Conservation (phyloP, 768 basidiomycete genomes). For the Hygrophorus pudorinus region DNA sequence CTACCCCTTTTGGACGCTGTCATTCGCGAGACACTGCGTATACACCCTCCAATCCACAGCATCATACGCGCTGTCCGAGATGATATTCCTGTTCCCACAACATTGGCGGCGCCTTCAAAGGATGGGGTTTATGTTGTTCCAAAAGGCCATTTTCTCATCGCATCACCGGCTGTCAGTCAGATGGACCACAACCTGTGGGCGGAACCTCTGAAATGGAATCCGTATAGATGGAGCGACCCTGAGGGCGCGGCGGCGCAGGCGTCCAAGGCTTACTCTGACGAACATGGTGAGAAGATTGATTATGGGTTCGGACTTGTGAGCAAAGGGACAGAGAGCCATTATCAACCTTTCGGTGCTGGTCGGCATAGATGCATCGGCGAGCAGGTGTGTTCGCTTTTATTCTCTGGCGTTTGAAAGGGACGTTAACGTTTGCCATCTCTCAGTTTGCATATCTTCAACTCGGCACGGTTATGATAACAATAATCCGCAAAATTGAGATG, state of each 20-base stretch:
- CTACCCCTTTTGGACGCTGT: slow-evolving; percentile 80
- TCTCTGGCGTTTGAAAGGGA: too few species aligned
- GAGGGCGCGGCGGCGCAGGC: slow-evolving; percentile 77
- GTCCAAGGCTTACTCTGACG: slow-evolving; percentile 69
- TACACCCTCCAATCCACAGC: slow-evolving; percentile 94
- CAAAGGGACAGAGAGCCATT: slow-evolving; percentile 93
- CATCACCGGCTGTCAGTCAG: slow-evolving; percentile 82
- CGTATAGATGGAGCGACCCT: slow-evolving; percentile 76
- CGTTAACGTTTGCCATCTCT: too few species aligned
- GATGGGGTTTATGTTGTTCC: slow-evolving; percentile 77
- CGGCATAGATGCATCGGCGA: slow-evolving; percentile 93
- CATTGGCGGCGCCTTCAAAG: slow-evolving; percentile 69
- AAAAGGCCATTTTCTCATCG: slow-evolving; percentile 81
- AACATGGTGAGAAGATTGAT: slow-evolving; percentile 82
- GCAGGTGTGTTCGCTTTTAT: slow-evolving; percentile 36
- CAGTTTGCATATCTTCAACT: slow-evolving; percentile 95
- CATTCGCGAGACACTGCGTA: slow-evolving; percentile 87
- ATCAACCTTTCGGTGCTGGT: slow-evolving; percentile 97
- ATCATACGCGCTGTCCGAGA: slow-evolving; percentile 89
- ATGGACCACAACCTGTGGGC: slow-evolving; percentile 81
- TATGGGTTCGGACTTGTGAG: slow-evolving; percentile 93
- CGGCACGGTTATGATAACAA: slow-evolving; percentile 67
- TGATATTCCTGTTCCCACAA: slow-evolving; percentile 72
- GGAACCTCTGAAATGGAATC: slow-evolving; percentile 63
- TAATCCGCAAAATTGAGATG: slow-evolving; percentile 72